These are phyloP conservation scores for Pisolithus albus DNA, from an alignment of 768 basidiomycete species.

Conservation along the genomic window DNA sequence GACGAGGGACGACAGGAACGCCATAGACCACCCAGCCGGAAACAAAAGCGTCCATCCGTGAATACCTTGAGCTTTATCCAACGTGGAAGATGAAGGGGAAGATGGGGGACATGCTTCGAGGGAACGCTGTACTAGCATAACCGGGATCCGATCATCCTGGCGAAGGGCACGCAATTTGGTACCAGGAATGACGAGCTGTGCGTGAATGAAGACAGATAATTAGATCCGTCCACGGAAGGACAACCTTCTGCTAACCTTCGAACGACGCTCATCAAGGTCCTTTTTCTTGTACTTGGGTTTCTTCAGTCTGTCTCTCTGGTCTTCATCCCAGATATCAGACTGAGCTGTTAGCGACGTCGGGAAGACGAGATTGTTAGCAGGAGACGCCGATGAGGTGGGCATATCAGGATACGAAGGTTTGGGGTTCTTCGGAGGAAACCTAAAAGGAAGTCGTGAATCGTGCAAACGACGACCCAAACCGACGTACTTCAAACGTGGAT, in stretches of 20 bases:
- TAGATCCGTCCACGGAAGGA: not conserved
- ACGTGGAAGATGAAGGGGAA: constrained; percentile 11
- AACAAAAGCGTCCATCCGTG: constrained; percentile 87
- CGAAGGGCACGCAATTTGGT: constrained; percentile 55
- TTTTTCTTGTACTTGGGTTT: constrained; percentile 72
- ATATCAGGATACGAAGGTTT: constrained; percentile 32
- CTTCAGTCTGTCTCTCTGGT: constrained; percentile 43
- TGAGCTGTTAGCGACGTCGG: constrained; percentile 56
- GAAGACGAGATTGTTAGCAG: constrained; percentile 30
- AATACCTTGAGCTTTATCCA: constrained; percentile 36
- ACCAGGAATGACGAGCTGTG: constrained; percentile 46
- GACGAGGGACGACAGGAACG: constrained; percentile 76
- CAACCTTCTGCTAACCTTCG: constrained; percentile 44
- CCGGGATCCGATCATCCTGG: constrained; percentile 78
- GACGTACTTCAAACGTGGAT: constrained; percentile 78
- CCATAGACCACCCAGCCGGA: constrained; percentile 87
- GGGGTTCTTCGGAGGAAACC: constrained; percentile 80
- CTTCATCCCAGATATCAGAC: constrained; percentile 68
- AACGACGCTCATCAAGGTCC: constrained; percentile 77
- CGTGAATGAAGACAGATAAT: not conserved
- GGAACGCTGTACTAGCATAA: constrained; percentile 78
- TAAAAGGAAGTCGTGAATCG: constrained; percentile 20
- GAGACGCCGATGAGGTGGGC: constrained; percentile 17
- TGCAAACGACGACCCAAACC: not conserved
- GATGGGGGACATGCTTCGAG: constrained; percentile 34